Evolutionary conservation across 331 rosid species (phyloP).

Genomic region (Quercus phellos): DNA sequence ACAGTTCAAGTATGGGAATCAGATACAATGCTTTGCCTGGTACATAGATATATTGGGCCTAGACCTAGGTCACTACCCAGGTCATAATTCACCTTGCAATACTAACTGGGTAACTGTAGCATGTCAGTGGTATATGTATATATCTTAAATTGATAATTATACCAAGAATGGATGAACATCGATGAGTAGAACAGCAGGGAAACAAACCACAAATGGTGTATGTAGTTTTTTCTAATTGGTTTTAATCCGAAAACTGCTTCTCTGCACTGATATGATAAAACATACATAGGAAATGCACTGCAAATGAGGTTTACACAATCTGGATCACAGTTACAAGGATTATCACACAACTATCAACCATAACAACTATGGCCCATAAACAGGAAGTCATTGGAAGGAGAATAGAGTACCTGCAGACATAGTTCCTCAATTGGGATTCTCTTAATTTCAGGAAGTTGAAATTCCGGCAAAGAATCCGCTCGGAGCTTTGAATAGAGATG

Average conservation of each 20-base stretch:
- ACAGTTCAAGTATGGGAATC: background rate
- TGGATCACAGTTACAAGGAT: background rate
- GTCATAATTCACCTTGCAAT: background rate
- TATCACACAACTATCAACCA: background rate
- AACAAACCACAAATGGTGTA: background rate
- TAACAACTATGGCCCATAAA: slow-evolving; percentile 10
- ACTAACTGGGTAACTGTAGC: background rate
- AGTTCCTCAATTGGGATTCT: slow-evolving; percentile 94
- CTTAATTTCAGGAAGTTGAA: slow-evolving; percentile 87
- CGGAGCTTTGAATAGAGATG: slow-evolving; percentile 69
- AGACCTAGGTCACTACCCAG: background rate
- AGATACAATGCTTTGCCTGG: no score
- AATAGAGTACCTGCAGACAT: slow-evolving; percentile 77
- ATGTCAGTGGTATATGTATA: background rate
- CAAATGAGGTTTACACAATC: background rate
- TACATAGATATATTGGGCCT: background rate
- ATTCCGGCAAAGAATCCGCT: slow-evolving; percentile 67
- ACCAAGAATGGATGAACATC: background rate
- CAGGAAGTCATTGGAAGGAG: slow-evolving; percentile 4
- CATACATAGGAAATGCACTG: background rate
- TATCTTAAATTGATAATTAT: background rate
- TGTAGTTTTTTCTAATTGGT: background rate
- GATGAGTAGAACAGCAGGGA: background rate
- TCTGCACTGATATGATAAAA: background rate
- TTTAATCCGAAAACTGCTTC: background rate